Conservation (phyloP, 352 stramenopile species). For the Globisporangium viniferum region DNA sequence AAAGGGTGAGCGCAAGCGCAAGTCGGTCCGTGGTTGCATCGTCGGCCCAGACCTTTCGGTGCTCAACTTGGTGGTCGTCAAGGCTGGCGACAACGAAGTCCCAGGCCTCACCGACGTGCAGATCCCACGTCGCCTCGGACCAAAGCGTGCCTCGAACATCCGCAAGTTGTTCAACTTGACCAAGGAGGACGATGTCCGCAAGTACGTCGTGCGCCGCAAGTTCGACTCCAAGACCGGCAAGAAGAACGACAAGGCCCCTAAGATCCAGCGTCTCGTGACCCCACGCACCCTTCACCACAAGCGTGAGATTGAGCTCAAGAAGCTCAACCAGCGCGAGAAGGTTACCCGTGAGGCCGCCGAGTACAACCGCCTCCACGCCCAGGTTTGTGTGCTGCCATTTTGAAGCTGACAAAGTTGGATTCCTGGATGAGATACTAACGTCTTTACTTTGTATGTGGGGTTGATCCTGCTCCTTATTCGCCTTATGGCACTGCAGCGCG, state of each 20-base stretch:
- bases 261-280: conserved; percentile 99
- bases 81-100: conserved; percentile 95
- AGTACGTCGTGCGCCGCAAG: conserved; percentile 98
- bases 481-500: conserved; percentile 94
- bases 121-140: conserved; percentile 95
- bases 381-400: conserved; percentile 47
- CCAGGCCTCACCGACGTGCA: conserved; percentile 97
- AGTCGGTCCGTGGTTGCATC: conserved; percentile 99
- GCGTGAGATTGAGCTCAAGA: conserved; percentile 85
- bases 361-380: conserved; percentile 97
- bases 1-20: conserved; percentile 98
- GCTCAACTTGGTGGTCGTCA: conserved; percentile 99
- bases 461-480: conserved; percentile 87
- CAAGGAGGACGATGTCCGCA: conserved; percentile 99
- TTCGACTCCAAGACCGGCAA: conserved; percentile 99
- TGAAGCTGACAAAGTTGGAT: not conserved
- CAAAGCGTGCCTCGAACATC: conserved; percentile 99
- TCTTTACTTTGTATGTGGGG: conserved; percentile 34
- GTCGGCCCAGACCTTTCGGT: conserved; percentile 98
- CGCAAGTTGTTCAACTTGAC: conserved; percentile 99
- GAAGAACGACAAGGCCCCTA: conserved; percentile 97
- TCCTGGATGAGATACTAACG: conserved; percentile 32
- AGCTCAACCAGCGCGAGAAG: conserved; percentile 87
- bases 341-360: conserved; percentile 93
- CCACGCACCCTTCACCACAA: conserved; percentile 96